Conservation (phyloP, 2,329 filamentous ascomycete genomes). For the Clonostachys rhizophaga region DNA sequence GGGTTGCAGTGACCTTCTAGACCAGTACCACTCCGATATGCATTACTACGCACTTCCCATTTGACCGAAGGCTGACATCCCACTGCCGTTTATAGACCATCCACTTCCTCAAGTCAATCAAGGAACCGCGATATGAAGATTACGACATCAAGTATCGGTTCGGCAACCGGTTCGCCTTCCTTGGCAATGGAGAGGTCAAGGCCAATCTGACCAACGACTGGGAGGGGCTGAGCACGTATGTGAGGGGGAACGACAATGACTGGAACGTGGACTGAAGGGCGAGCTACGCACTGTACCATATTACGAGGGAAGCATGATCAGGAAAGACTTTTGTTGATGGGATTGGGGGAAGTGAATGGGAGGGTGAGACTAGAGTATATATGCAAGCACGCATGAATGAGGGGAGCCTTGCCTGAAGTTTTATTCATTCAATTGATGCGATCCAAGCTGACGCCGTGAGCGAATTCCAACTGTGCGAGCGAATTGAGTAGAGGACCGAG, state of each 20-base stretch:
- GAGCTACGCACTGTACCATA: neutral
- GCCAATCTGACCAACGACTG: constrained; percentile 30
- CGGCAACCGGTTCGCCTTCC: constrained; percentile 28
- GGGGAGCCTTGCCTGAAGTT: no score
- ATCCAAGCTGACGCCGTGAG: no score
- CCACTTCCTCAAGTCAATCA: constrained; percentile 28
- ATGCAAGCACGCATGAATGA: no score
- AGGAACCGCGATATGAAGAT: constrained; percentile 22
- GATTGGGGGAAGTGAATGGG: no score
- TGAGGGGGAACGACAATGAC: constrained; percentile 34
- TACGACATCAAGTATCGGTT: constrained; percentile 24
- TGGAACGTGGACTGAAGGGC: constrained; percentile 32
- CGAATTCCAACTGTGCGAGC: no score
- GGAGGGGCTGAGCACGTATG: constrained; percentile 34
- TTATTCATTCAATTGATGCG: no score
- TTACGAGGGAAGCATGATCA: no score
- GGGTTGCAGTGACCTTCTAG: no score
- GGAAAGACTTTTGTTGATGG: no score
- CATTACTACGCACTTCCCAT: neutral
- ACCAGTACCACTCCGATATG: neutral
- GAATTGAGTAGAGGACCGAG: no score
- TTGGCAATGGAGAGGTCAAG: constrained; percentile 37
- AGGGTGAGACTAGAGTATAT: no score
- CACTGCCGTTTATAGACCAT: constrained; percentile 15
- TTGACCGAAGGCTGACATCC: neutral